phyloP scores from a whole-genome alignment of 2,329 filamentous ascomycete genomes.

The Juglanconis juglandina region DNA sequence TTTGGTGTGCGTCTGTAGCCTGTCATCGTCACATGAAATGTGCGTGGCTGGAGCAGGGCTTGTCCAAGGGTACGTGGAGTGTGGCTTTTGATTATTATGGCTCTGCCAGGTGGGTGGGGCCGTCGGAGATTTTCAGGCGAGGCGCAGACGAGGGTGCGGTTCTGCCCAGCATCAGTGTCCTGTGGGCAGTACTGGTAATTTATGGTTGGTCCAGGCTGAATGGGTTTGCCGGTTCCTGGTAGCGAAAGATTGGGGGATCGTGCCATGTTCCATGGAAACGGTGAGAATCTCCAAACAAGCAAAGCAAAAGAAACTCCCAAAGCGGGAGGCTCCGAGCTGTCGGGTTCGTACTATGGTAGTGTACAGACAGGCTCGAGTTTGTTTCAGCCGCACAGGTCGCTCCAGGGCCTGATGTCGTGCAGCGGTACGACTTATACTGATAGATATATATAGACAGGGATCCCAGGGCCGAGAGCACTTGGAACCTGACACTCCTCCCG shows the following conservation, averaged over 20 bases:
- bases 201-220: background rate
- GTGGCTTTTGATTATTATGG: too few species aligned
- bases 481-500: background rate
- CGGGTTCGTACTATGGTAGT: background rate
- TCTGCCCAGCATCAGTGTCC: background rate
- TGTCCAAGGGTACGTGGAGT: too few species aligned
- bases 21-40: background rate
- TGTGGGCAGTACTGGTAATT: background rate
- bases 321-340: background rate
- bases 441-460: constrained; percentile 1
- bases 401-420: constrained; percentile 1
- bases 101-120: background rate
- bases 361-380: background rate
- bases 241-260: background rate
- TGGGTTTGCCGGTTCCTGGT: background rate
- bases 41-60: too few species aligned
- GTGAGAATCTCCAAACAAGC: background rate
- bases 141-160: background rate
- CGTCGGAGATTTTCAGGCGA: background rate
- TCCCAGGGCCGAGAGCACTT: background rate
- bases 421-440: background rate
- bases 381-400: constrained; percentile 8
- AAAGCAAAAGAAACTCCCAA: background rate
- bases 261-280: background rate
- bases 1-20: background rate